These are phyloP conservation scores for Fibroporia radiculosa DNA, from an alignment of 768 basidiomycete genomes.

Conservation along the genomic window DNA sequence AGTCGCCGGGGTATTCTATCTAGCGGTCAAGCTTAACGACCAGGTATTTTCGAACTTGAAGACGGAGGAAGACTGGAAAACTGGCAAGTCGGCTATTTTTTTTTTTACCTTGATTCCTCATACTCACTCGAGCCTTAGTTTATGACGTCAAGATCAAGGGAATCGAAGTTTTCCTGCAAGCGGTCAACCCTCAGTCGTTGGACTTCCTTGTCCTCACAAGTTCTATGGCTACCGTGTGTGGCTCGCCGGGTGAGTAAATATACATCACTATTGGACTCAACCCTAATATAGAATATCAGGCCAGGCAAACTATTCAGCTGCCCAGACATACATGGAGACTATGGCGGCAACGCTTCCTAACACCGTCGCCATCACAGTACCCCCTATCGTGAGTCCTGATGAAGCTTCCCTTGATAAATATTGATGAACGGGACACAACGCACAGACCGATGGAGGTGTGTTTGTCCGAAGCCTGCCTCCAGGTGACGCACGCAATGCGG, in stretches of 20 bases:
- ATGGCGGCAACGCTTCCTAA: constrained; percentile 4
- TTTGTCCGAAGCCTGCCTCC: constrained; percentile 6
- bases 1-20: constrained; percentile 6
- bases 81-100: constrained; percentile 1
- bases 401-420: neutral
- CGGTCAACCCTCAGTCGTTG: constrained; percentile 6
- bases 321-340: constrained; percentile 7
- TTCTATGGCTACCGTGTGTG: constrained; percentile 4
- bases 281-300: no score
- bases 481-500: constrained; percentile 2
- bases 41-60: constrained; percentile 9
- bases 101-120: no score
- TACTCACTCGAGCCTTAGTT: no score
- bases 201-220: constrained; percentile 13
- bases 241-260: constrained; percentile 6
- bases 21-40: constrained; percentile 9
- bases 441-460: constrained; percentile 6
- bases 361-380: constrained; percentile 4
- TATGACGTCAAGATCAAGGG: constrained; percentile 14
- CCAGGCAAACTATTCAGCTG: constrained; percentile 9
- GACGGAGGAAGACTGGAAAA: constrained; percentile 10
- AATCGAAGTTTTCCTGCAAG: constrained; percentile 8
- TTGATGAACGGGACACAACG: neutral
- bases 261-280: no score
- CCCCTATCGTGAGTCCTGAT: constrained; percentile 4